Evolutionary conservation across 306 rosid genomes (phyloP).

Genomic region (Lagenaria siceraria): DNA sequence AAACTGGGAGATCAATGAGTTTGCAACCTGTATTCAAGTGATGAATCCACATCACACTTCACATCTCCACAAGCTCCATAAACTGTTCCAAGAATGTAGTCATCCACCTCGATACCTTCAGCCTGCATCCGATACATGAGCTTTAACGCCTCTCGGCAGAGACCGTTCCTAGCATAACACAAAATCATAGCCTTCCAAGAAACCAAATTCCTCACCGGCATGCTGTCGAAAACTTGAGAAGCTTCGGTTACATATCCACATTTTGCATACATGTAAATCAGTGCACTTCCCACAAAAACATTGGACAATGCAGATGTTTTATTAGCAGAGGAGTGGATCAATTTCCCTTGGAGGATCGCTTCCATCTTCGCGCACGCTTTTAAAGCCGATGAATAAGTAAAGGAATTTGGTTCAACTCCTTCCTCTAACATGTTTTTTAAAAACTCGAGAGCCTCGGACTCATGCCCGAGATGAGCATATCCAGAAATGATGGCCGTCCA

Average conservation of each 20-base stretch:
- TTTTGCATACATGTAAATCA: slow-evolving; percentile 72
- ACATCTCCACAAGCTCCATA: slow-evolving; percentile 50
- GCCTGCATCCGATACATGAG: slow-evolving; percentile 73
- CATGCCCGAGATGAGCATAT: slow-evolving; percentile 48
- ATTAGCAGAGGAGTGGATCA: slow-evolving; percentile 67
- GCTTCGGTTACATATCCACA: slow-evolving; percentile 73
- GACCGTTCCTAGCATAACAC: slow-evolving; percentile 78
- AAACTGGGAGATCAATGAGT: slow-evolving; percentile 13
- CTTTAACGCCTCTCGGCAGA: slow-evolving; percentile 59
- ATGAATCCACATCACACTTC: slow-evolving; percentile 24
- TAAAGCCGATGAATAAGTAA: slow-evolving; percentile 68
- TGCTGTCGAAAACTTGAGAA: slow-evolving; percentile 56
- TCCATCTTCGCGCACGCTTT: slow-evolving; percentile 75
- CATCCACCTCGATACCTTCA: slow-evolving; percentile 70
- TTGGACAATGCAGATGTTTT: slow-evolving; percentile 53
- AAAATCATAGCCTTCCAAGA: slow-evolving; percentile 89
- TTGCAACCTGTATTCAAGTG: slow-evolving; percentile 24
- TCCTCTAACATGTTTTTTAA: slow-evolving; percentile 67
- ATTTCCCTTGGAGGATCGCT: slow-evolving; percentile 39
- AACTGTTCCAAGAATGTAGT: slow-evolving; percentile 50
- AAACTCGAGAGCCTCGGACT: slow-evolving; percentile 57
- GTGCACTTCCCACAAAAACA: slow-evolving; percentile 77
- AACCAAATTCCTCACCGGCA: slow-evolving; percentile 69
- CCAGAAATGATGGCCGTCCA: slow-evolving; percentile 98
- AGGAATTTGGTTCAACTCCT: slow-evolving; percentile 71